A percentile compares a stretch with the other conserved stretches of the same genome.
These are phyloP conservation scores for Fistulifera pelliculosa DNA, from an alignment of 108 stramenopile genomes.

Conservation along the genomic window DNA sequence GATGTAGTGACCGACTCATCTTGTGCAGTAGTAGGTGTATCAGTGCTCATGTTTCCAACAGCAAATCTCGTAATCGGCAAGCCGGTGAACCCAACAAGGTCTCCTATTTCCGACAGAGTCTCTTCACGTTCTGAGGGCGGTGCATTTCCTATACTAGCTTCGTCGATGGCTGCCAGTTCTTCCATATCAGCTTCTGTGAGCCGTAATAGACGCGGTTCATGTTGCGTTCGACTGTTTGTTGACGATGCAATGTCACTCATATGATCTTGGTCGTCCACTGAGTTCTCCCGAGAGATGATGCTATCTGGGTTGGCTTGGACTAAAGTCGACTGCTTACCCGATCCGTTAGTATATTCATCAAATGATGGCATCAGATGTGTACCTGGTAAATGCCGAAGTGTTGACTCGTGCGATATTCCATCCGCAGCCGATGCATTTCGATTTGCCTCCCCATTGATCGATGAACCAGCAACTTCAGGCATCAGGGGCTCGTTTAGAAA, in stretches of 20 bases:
- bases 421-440: slow-evolving; percentile 8
- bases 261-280: no score
- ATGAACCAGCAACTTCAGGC: background rate
- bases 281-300: no score
- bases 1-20: slow-evolving; percentile 5
- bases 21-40: slow-evolving; percentile 36
- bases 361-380: no score
- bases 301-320: no score
- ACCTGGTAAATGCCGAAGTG: no score
- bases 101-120: slow-evolving; percentile 35
- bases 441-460: no score
- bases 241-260: no score
- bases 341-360: no score
- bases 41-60: slow-evolving; percentile 15
- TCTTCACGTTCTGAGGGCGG: slow-evolving; percentile 58
- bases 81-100: slow-evolving; percentile 9
- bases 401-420: no score
- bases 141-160: slow-evolving; percentile 59
- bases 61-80: background rate
- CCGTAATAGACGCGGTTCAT: slow-evolving; percentile 33
- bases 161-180: slow-evolving; percentile 61
- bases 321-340: no score
- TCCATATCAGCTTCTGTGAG: slow-evolving; percentile 66
- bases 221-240: background rate
- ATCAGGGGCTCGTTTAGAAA: slow-evolving; percentile 19